Evolutionary conservation across 73 alveolate genomes (phyloP).

Genomic region (Symbiodinium pilosum): DNA sequence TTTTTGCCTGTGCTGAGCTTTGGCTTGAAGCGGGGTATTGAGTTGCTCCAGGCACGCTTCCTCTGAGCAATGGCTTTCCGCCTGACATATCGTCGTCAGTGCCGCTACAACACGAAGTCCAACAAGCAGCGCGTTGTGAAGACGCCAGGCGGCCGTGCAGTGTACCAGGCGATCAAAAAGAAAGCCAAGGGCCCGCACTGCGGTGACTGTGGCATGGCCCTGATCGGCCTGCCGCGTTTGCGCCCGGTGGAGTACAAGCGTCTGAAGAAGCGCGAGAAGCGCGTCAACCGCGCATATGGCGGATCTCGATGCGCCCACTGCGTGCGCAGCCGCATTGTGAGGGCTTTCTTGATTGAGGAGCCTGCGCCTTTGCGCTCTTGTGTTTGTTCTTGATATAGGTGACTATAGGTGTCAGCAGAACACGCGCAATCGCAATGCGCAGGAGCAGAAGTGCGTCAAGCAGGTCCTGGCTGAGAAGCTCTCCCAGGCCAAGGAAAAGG

Average conservation of each 20-base stretch:
- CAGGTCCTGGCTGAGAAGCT: constrained; percentile 84
- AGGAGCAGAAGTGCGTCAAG: constrained; percentile 94
- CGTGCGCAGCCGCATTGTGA: constrained; percentile 54
- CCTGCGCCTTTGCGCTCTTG: too few species aligned
- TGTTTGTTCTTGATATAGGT: too few species aligned
- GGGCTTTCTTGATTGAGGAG: constrained; percentile 77
- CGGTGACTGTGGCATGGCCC: constrained; percentile 72
- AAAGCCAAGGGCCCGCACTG: constrained; percentile 90
- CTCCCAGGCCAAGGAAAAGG: constrained; percentile 78
- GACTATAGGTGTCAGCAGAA: too few species aligned
- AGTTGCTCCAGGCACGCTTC: not conserved
- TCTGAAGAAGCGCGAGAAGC: constrained; percentile 89
- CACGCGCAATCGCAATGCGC: too few species aligned
- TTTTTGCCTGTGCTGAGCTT: too few species aligned
- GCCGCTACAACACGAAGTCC: constrained; percentile 94
- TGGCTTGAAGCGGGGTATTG: constrained; percentile 10
- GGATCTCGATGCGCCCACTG: constrained; percentile 88
- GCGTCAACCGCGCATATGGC: constrained; percentile 81
- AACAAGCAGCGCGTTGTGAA: constrained; percentile 93
- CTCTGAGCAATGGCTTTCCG: constrained; percentile 66
- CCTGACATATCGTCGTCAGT: constrained; percentile 81
- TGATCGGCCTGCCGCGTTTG: constrained; percentile 91
- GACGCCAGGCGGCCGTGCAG: constrained; percentile 85
- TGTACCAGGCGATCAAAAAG: constrained; percentile 42
- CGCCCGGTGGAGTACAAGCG: constrained; percentile 73